phyloP scores from a whole-genome alignment of 495 filamentous ascomycete genomes.

The Tetracladium marchalianum region DNA sequence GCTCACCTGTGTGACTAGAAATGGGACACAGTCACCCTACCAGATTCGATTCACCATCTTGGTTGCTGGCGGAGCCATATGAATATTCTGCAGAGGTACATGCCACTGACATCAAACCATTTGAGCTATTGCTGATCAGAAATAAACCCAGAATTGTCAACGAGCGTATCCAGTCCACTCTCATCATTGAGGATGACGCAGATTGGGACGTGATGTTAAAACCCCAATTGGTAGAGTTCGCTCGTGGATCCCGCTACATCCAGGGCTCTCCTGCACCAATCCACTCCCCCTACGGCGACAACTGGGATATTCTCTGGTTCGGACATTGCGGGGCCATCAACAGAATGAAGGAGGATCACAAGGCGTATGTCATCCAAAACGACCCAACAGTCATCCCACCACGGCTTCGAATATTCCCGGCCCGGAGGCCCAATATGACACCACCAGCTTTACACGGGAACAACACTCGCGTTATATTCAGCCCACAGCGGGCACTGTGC shows the following conservation, averaged over 20 bases:
- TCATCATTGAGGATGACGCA: conserved; percentile 48
- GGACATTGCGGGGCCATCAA: no score
- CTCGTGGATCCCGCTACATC: conserved; percentile 27
- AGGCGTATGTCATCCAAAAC: conserved; percentile 21
- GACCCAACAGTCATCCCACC: conserved; percentile 21
- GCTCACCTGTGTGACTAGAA: no score
- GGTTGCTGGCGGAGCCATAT: conserved; percentile 20
- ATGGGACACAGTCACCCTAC: no score
- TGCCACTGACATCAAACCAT: not conserved
- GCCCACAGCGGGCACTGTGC: conserved; percentile 37
- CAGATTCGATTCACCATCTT: no score
- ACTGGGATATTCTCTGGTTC: conserved; percentile 50
- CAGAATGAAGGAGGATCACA: conserved; percentile 16
- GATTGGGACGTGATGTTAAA: conserved; percentile 47
- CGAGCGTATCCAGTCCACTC: conserved; percentile 33
- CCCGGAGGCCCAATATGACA: no score
- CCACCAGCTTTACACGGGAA: conserved; percentile 22
- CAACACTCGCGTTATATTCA: conserved; percentile 36
- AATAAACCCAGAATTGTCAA: conserved; percentile 34
- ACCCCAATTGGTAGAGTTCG: conserved; percentile 34
- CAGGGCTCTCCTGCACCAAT: no score
- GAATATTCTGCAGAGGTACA: conserved; percentile 10
- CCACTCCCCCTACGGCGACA: conserved; percentile 43
- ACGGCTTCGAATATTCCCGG: no score
- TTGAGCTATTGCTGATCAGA: not conserved